Base-by-base conservation (phyloP, 495 filamentous ascomycete species). In the Aspergillus hancockii region DNA sequence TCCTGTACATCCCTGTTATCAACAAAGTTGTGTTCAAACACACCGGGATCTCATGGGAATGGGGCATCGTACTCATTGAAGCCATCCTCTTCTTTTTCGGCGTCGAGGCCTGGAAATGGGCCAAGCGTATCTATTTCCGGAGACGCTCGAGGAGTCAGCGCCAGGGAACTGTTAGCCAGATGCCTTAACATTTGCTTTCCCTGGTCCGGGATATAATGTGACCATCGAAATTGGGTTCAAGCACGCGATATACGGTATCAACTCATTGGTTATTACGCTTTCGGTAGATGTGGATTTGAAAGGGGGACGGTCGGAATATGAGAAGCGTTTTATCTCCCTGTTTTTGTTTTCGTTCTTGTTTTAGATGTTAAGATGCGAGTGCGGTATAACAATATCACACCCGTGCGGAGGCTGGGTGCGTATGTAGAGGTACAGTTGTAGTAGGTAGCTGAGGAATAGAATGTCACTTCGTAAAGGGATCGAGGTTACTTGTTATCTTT, bases 1-100 rank as follows among this genome's bases (percentile, higher is more conserved):
- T 84, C 13, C 93, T 95, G 1, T 90, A 90, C 58, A 83, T 89
- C 52, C 86, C 86, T 0, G 84, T 83, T 22, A 69, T 90, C 49
- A 90, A 87, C 71, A 68, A 72, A 8, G 70, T 74, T 4, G 85
- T 90, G 41, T 90, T 90, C 74, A 87, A 86, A 63, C 88, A 90
- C 62, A 71, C 70, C 13, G 75, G 79, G 3, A 88, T 90, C 57
- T 76, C 68, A 28, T 89, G 86, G 87, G 87, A 88, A 72, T 88
- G 87, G 86, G 76, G 69, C 8, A 81, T 88, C 57, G 85, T 72
- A 9, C 63, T 85, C 53, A 65, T 83, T 34, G 79, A 79, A 43
- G 73, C 79, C 0, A 54, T 77, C 3, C 59, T 88, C 36, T 89
- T 88, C 68, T 81, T 88, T 59, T 46, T 70, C 1, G 85, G 85